These are phyloP conservation scores for Neoboletus brunneissimus DNA, from an alignment of 768 basidiomycete species.

Conservation along the genomic window DNA sequence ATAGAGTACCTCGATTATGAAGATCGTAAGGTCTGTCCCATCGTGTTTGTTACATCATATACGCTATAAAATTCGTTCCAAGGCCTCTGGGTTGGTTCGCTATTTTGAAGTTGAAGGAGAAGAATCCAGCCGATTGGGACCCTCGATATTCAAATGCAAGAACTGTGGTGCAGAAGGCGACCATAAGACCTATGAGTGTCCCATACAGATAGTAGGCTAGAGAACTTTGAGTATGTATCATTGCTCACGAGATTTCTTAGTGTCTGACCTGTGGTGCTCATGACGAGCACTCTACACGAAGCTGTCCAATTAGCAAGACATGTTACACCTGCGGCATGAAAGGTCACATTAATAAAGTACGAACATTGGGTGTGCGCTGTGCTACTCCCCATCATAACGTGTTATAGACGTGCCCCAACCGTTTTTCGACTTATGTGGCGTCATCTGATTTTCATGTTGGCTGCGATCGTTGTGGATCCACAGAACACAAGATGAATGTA, in stretches of 20 bases:
- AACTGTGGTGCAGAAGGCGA: slow-evolving; percentile 73
- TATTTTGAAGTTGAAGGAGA: slow-evolving; percentile 59
- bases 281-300: slow-evolving; percentile 73
- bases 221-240: background rate
- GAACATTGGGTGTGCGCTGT: background rate
- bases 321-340: slow-evolving; percentile 84
- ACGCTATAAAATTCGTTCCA: background rate
- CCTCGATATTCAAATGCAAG: slow-evolving; percentile 62
- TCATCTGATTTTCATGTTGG: slow-evolving; percentile 37
- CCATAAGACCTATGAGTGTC: slow-evolving; percentile 66
- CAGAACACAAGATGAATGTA: slow-evolving; percentile 63
- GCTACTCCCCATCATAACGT: background rate
- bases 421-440: slow-evolving; percentile 29
- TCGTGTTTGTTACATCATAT: background rate
- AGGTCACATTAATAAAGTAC: slow-evolving; percentile 70
- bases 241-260: slow-evolving; percentile 35
- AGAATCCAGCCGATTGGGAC: slow-evolving; percentile 38
- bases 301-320: slow-evolving; percentile 77
- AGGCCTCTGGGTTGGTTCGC: slow-evolving; percentile 52
- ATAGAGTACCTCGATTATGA: slow-evolving; percentile 81
- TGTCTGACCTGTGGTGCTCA: slow-evolving; percentile 80
- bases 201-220: slow-evolving; percentile 63
- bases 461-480: slow-evolving; percentile 70
- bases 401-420: slow-evolving; percentile 69
- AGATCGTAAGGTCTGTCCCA: slow-evolving; percentile 48